Percentiles rank a stretch among this genome's conserved stretches.
Conservation (phyloP, 2,329 filamentous ascomycete species). For the Colletotrichum sp. region DNA sequence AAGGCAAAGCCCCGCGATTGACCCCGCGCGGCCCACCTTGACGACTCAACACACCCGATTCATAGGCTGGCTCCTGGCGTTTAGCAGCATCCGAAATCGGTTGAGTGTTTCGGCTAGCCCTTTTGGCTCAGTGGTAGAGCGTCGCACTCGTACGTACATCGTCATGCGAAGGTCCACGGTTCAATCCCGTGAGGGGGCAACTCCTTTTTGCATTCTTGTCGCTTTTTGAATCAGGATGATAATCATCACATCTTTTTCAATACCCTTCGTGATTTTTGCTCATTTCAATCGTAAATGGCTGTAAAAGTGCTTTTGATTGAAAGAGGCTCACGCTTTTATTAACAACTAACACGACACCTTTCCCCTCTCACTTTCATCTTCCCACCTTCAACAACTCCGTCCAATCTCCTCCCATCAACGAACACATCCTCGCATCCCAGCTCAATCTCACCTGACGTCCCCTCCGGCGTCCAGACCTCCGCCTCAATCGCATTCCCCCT, state of each 20-base stretch:
- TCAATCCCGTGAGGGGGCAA: constrained; percentile 22
- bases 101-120: neutral
- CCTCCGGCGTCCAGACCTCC: neutral
- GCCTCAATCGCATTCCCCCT: neutral
- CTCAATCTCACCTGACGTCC: neutral
- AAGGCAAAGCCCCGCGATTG: neutral
- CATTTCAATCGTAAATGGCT: neutral
- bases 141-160: constrained; percentile 15
- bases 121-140: constrained; percentile 23
- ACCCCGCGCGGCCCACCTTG: neutral
- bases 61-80: too few species aligned
- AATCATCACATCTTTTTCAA: fast-evolving
- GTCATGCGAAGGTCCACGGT: constrained; percentile 22
- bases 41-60: fast-evolving
- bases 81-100: too few species aligned
- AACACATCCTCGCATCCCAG: neutral
- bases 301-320: too few species aligned
- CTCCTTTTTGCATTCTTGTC: neutral
- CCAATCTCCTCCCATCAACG: neutral
- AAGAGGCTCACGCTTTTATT: neutral
- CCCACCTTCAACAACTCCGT: neutral
- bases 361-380: neutral
- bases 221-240: fast-evolving
- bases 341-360: neutral
- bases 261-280: neutral